Conservation (phyloP, 2,329 filamentous ascomycete species). For the Diplodia corticola region DNA sequence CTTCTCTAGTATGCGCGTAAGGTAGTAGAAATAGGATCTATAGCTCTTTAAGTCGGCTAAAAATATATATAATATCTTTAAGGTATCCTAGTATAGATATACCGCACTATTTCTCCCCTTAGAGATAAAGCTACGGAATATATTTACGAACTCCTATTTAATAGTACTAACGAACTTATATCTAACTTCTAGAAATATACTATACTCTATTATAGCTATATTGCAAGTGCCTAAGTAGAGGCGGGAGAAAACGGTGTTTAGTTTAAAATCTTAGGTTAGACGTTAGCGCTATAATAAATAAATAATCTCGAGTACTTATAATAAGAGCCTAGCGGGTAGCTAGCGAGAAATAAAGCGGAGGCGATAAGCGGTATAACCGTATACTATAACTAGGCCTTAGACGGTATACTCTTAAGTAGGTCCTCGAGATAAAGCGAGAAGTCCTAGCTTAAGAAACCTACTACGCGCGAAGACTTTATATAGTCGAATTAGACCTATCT, state of each 20-base stretch:
- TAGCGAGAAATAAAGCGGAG: constrained; percentile 30
- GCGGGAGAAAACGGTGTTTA: background rate
- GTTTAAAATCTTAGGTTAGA: constrained; percentile 12
- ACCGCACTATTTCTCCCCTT: background rate
- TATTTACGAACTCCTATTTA: background rate
- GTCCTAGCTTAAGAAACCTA: constrained; percentile 25
- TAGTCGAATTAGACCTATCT: constrained; percentile 26
- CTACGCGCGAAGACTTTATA: constrained; percentile 26
- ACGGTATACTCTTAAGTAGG: constrained; percentile 29
- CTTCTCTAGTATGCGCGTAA: constrained; percentile 33
- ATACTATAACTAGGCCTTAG: constrained; percentile 29
- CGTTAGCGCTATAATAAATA: no score
- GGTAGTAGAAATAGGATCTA: constrained; percentile 34
- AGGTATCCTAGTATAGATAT: constrained; percentile 2
- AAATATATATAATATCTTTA: constrained; percentile 3
- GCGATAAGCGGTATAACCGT: constrained; percentile 30
- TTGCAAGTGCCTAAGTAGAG: background rate
- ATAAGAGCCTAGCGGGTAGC: constrained; percentile 30
- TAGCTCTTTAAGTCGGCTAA: constrained; percentile 27
- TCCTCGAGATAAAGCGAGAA: constrained; percentile 29
- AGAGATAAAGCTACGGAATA: background rate
- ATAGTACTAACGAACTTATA: background rate
- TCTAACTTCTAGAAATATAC: background rate
- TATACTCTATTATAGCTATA: background rate
- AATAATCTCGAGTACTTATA: no score